Percentiles rank a stretch among this genome's conserved stretches.
phyloP scores from a whole-genome alignment of 2,329 filamentous ascomycete species.

The Botrytis pseudocinerea region DNA sequence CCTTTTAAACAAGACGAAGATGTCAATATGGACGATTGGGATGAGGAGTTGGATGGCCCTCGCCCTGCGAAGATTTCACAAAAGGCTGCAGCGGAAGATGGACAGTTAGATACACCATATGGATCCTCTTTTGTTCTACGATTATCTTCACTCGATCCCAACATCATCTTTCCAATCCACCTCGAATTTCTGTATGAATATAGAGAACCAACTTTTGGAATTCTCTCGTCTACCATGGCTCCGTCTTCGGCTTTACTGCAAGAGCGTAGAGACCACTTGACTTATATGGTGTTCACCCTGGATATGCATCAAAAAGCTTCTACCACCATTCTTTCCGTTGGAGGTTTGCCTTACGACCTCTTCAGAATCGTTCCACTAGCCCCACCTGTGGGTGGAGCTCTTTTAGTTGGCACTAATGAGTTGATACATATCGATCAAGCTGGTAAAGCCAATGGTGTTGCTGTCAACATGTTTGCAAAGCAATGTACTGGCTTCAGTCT shows the following conservation, averaged over 20 bases:
- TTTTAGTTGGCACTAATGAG: constrained; percentile 86
- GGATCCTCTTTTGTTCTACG: constrained; percentile 90
- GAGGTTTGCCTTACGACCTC: constrained; percentile 82
- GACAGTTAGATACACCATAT: constrained; percentile 65
- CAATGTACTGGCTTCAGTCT: constrained; percentile 81
- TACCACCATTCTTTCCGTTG: constrained; percentile 86
- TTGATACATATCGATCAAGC: constrained; percentile 95
- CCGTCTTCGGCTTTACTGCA: constrained; percentile 71
- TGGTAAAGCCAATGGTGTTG: constrained; percentile 88
- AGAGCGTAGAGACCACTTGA: constrained; percentile 80
- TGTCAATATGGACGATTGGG: constrained; percentile 88
- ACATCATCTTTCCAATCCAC: constrained; percentile 83
- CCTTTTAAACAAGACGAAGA: constrained; percentile 92
- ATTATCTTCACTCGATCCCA: constrained; percentile 83
- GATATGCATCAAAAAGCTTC: constrained; percentile 92
- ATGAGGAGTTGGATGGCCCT: constrained; percentile 75
- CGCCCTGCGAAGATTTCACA: constrained; percentile 49
- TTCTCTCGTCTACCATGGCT: constrained; percentile 75
- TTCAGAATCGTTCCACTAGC: constrained; percentile 80
- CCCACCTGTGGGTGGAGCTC: constrained; percentile 80
- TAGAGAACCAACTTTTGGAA: constrained; percentile 94
- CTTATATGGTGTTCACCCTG: constrained; percentile 92
- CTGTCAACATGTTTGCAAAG: constrained; percentile 86
- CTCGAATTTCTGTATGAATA: constrained; percentile 95
- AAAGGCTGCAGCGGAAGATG: constrained; percentile 36